Conservation (phyloP, 495 filamentous ascomycete species). For the Aspergillus baeticus region DNA sequence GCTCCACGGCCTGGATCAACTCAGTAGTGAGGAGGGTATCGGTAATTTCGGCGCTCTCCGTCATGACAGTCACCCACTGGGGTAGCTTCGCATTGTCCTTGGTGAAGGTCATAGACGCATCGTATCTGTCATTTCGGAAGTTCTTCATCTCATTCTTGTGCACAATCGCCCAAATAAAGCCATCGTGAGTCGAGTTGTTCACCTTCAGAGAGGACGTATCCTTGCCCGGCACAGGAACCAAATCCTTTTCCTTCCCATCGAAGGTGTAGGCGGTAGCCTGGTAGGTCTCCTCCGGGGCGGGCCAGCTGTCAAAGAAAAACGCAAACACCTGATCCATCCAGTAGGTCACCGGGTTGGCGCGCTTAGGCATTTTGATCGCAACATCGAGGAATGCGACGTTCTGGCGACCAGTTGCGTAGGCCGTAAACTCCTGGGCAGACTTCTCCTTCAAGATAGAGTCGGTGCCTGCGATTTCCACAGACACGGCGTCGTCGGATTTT, state of each 20-base stretch:
- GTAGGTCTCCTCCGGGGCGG: constrained; percentile 63
- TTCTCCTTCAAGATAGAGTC: constrained; percentile 77
- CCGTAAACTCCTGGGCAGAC: constrained; percentile 74
- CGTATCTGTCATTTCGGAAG: constrained; percentile 89
- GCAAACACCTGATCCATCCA: constrained; percentile 63
- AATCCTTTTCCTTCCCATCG: constrained; percentile 81
- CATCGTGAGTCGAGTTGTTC: constrained; percentile 77
- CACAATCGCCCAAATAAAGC: constrained; percentile 91
- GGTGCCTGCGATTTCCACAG: constrained; percentile 45
- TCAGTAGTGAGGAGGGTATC: constrained; percentile 81
- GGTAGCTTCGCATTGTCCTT: constrained; percentile 90
- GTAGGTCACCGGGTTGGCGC: constrained; percentile 81
- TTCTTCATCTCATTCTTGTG: constrained; percentile 93
- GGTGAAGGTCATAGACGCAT: constrained; percentile 86
- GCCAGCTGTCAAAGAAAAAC: constrained; percentile 78
- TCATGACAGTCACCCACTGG: constrained; percentile 93
- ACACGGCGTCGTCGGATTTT: constrained; percentile 31
- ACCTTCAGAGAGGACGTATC: constrained; percentile 47
- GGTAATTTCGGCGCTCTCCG: constrained; percentile 93
- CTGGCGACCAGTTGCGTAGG: constrained; percentile 91
- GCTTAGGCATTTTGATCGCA: constrained; percentile 77
- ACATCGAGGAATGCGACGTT: constrained; percentile 91
- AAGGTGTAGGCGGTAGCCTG: constrained; percentile 81
- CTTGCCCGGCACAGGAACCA: constrained; percentile 62
- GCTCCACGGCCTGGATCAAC: constrained; percentile 73